Evolutionary conservation across 2,329 filamentous ascomycete species (phyloP).

Genomic region (Neonectria hederae): DNA sequence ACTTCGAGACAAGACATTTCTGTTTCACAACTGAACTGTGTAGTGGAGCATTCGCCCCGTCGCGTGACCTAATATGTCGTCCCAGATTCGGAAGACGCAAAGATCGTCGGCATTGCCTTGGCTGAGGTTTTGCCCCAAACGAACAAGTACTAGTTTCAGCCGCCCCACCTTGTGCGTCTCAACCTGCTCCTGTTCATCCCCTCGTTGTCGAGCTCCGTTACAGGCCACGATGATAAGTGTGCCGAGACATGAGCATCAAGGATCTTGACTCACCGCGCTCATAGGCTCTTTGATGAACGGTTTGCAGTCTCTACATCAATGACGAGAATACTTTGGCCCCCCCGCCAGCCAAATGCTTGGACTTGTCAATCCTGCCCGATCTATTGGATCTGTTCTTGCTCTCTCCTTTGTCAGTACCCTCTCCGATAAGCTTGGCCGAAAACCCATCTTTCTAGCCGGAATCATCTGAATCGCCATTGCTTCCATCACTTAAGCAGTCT

Average conservation of each 20-base stretch:
- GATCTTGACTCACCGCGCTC: constrained; percentile 1
- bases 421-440: constrained; percentile 52
- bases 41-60: not conserved
- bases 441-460: constrained; percentile 46
- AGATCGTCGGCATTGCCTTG: constrained; percentile 44
- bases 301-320: constrained; percentile 51
- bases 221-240: constrained; percentile 54
- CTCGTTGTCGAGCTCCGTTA: constrained; percentile 52
- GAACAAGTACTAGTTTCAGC: constrained; percentile 54
- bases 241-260: not conserved
- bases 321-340: constrained; percentile 51
- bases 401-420: constrained; percentile 46
- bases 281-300: constrained; percentile 51
- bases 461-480: constrained; percentile 48
- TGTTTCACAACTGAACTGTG: too few relatives aligned
- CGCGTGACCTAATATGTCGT: constrained; percentile 33
- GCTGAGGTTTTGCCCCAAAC: constrained; percentile 50
- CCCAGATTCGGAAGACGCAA: constrained; percentile 30
- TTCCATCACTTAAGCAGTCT: constrained; percentile 49
- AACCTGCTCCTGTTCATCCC: constrained; percentile 57
- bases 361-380: constrained; percentile 46
- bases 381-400: constrained; percentile 48
- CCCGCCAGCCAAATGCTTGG: constrained; percentile 45
- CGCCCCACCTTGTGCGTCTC: constrained; percentile 54
- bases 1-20: too few relatives aligned